Conservation (phyloP, 352 stramenopile genomes). For the Phytophthora chlamydospora region DNA sequence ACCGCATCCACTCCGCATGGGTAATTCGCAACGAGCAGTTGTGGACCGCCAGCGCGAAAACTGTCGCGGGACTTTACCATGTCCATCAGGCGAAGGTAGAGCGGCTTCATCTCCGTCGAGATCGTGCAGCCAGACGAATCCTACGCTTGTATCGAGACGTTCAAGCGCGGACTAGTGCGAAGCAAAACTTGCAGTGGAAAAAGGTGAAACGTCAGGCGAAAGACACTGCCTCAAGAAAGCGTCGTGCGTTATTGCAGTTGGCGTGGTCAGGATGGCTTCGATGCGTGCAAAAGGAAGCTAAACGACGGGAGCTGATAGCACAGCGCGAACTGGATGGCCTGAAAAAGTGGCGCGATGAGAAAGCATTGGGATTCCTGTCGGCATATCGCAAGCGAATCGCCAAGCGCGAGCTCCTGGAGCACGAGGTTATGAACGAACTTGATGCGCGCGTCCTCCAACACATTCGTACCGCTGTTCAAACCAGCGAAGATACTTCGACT, state of each 20-base stretch:
- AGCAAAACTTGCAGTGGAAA: constrained; percentile 30
- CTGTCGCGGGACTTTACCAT: constrained; percentile 38
- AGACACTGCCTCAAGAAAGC: constrained; percentile 13
- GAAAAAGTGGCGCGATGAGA: constrained; percentile 10
- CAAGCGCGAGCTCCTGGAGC: constrained; percentile 1
- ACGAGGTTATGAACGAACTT: constrained; percentile 10
- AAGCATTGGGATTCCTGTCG: constrained; percentile 8
- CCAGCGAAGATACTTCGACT: not conserved
- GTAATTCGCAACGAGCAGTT: constrained; percentile 22
- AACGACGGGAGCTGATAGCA: constrained; percentile 12
- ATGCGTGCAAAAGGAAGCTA: constrained; percentile 7
- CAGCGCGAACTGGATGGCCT: constrained; percentile 11
- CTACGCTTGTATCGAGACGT: constrained; percentile 27
- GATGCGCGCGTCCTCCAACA: constrained; percentile 15
- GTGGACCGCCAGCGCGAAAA: constrained; percentile 25
- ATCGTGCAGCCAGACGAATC: constrained; percentile 39
- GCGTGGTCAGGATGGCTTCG: constrained; percentile 6
- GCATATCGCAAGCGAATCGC: constrained; percentile 13
- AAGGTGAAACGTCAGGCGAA: constrained; percentile 15
- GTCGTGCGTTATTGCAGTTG: constrained; percentile 2
- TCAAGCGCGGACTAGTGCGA: constrained; percentile 28
- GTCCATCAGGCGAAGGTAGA: constrained; percentile 40
- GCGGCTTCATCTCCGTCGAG: constrained; percentile 22
- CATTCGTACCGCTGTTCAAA: constrained; percentile 15
- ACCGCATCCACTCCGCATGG: constrained; percentile 46